Base-by-base conservation (phyloP, 2,329 filamentous ascomycete genomes). In the Diplodia corticola region DNA sequence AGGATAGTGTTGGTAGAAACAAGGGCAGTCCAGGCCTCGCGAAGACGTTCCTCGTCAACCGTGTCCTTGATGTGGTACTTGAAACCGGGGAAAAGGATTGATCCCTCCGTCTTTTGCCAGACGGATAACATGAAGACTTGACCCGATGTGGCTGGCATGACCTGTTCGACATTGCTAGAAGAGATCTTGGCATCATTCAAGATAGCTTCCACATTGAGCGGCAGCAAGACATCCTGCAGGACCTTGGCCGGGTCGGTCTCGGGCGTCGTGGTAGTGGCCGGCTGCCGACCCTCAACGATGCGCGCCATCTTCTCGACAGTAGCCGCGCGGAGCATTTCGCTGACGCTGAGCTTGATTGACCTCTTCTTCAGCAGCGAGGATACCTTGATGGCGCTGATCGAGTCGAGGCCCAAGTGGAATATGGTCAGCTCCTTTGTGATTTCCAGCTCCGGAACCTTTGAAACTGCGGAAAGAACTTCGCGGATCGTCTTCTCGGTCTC, bases 321-420 rank as follows among this genome's bases (percentile, higher is more conserved):
- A 4, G 84, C 81, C 1, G 88, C 86, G 67, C 81, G 86, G 2
- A 96, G 79, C 71, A 97, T 86, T 46, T 91, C 86, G 49, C 90
- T 88, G 3, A 94, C 90, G 37, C 84, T 83, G 0, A 96, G 76
- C 13, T 79, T 77, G 7, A 97, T 77, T 0, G 83, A 85, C 49
- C 83, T 78, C 70, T 86, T 90, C 49, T 86, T 88, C 4, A 97
- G 80, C 7, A 93, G 80, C 0, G 89, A 85, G 9, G 88, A 87
- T 3, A 93, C 88, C 72, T 95, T 96, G 79, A 97, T 95, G 1
- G 92, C 90, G 69, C 89, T 94, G 75, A 97, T 96, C 0, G 93
- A 97, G 75, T 97, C 93, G 1, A 97, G 85, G 0, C 93, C 93
- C 1, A 97, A 83, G 69, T 95, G 89, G 76, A 95, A 96, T 13